Percentiles rank a stretch among this genome's conserved stretches.
These are phyloP conservation scores for Podospora australis DNA, from an alignment of 495 filamentous ascomycete genomes.

Conservation along the genomic window DNA sequence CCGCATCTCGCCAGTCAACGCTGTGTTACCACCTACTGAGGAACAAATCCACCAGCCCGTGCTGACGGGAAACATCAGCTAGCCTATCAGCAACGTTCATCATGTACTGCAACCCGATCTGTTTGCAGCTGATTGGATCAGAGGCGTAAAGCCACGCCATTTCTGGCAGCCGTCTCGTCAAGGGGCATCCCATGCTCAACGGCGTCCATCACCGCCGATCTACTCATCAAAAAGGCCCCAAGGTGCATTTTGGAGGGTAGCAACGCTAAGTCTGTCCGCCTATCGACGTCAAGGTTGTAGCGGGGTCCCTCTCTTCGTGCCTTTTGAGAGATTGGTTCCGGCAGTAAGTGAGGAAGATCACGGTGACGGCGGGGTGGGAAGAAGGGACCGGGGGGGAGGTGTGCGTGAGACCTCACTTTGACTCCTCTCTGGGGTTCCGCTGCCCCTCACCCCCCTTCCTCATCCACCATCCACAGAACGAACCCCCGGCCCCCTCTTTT, in stretches of 20 bases:
- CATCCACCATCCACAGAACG: not conserved
- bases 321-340: slow-evolving; percentile 5
- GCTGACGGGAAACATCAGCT: no score
- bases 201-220: slow-evolving; percentile 32
- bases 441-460: not conserved
- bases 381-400: not conserved
- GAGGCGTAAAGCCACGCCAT: slow-evolving; percentile 2
- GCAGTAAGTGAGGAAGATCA: not conserved
- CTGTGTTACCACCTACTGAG: no score
- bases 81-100: no score
- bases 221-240: slow-evolving; percentile 17
- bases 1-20: not conserved
- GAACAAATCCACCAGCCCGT: not conserved
- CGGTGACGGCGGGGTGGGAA: slow-evolving; percentile 5
- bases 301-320: not conserved
- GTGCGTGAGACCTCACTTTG: not conserved
- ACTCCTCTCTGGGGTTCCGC: not conserved
- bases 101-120: no score
- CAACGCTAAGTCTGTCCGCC: slow-evolving; percentile 2
- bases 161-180: slow-evolving; percentile 12
- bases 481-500: not conserved
- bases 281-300: not conserved
- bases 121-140: not conserved
- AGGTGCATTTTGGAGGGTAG: slow-evolving; percentile 13
- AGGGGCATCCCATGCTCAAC: slow-evolving; percentile 24